phyloP scores from a whole-genome alignment of 2,329 filamentous ascomycete species.

The Sporothrix inflata region DNA sequence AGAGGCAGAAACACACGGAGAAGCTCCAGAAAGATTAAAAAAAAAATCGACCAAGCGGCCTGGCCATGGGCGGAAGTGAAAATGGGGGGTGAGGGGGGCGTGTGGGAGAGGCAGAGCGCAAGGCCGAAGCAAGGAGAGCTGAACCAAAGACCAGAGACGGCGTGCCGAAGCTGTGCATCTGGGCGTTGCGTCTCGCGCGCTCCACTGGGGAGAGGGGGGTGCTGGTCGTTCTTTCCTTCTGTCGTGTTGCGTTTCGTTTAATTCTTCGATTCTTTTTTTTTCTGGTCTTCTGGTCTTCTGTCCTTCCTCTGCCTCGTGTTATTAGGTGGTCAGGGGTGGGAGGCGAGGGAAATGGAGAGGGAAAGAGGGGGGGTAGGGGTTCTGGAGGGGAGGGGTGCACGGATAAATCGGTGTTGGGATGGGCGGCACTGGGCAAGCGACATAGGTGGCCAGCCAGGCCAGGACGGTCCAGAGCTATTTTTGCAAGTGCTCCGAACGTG shows the following conservation, averaged over 20 bases:
- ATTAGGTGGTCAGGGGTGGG: constrained; percentile 18
- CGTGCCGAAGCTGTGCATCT: constrained; percentile 31
- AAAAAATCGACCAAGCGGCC: constrained; percentile 15
- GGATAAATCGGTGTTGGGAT: constrained; percentile 20
- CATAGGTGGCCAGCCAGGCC: not conserved
- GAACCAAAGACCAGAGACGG: constrained; percentile 20
- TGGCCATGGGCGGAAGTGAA: not conserved
- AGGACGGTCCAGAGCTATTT: constrained; percentile 21
- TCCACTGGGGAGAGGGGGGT: constrained; percentile 26
- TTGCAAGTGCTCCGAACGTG: constrained; percentile 18
- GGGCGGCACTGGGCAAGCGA: constrained; percentile 25
- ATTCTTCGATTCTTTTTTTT: constrained; percentile 2
- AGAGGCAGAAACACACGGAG: not conserved
- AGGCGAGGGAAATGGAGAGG: not conserved
- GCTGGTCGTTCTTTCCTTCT: constrained; percentile 9
- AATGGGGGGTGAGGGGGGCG: constrained; percentile 6
- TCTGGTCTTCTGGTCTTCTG: not conserved
- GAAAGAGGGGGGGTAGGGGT: not conserved
- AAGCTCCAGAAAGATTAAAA: constrained; percentile 21
- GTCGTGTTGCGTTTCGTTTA: constrained; percentile 14
- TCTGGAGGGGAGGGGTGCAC: not conserved
- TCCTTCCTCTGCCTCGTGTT: not conserved
- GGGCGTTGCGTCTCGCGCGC: constrained; percentile 25
- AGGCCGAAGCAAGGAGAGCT: constrained; percentile 22
- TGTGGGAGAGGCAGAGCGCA: constrained; percentile 5